Evolutionary conservation across 1,284 basidiomycete species (phyloP), one percentile per base, ranked within the genome.

Genomic region (Trichosporon inkin): DNA sequence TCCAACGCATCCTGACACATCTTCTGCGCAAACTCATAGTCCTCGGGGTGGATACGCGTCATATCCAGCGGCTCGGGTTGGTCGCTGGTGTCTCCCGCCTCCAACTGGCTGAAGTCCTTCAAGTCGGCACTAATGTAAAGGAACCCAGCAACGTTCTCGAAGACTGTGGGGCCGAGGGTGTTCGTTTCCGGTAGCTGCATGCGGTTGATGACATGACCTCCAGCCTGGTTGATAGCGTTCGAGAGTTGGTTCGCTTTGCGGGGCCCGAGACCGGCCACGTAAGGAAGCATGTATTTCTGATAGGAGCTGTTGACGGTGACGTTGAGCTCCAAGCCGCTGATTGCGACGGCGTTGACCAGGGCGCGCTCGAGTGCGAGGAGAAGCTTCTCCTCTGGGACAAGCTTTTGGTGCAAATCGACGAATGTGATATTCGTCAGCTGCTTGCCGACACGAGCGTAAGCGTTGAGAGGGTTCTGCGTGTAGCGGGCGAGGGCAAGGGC

Each of bases 1-100:
- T 97, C 95, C 22, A 98, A 84, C 7, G 95, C 92, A 76, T 98
- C 95, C 11, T 92, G 91, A 36, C 96, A 95, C 92, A 99, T 98
- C 81, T 99, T 98, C 49, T 92, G 87, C 1, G 96, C 95, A 57
- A 98, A 84, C 70, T 97, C 92, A 76, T 99, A 99, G 79, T 99
- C 95, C 77, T 97, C 93, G 0, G 92, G 92, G 76, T 99, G 96
- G 63, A 99, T 92, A 14, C 96, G 89, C 20, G 95, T 99, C 71
- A 88, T 87, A 75, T 99, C 96, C 49, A 99, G 82, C 4, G 93
- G 91, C 77, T 99, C 95, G 11, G 89, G 87, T 55, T 81, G 77
- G 11, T 84, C 82, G 62, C 86, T 84, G 58, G 88, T 86, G 55
- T 88, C 85, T 34, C 71, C 69, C 34, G 73, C 68, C 14, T 76